These are phyloP conservation scores for Asterochloris erici DNA, from an alignment of 139 green algal genomes.

Conservation along the genomic window DNA sequence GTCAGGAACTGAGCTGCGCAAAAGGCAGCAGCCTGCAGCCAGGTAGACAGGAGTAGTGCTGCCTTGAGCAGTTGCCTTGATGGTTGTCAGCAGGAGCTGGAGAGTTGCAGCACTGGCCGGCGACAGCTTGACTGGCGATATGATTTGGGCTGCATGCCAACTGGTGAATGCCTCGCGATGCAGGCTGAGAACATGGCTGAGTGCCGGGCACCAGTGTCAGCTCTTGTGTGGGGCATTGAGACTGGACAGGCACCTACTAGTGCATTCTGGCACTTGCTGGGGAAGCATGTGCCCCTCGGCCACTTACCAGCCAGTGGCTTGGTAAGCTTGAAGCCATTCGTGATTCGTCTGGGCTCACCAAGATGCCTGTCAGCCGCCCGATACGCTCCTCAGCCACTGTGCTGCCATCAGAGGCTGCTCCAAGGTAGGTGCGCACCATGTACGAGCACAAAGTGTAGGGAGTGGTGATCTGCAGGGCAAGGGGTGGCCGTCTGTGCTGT, in stretches of 20 bases:
- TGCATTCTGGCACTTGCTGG: background rate
- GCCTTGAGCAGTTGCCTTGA: no score
- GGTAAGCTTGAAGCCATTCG: background rate
- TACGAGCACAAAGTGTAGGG: constrained; percentile 62
- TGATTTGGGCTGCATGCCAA: background rate
- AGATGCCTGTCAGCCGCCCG: constrained; percentile 39
- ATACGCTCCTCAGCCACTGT: constrained; percentile 36
- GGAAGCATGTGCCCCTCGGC: background rate
- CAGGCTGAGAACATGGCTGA: background rate
- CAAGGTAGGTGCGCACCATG: constrained; percentile 59
- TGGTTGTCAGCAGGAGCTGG: background rate
- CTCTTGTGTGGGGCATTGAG: no score
- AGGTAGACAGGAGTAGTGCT: background rate
- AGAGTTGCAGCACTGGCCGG: background rate
- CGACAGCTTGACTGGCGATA: background rate
- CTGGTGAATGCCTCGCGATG: background rate
- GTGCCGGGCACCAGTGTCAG: no score
- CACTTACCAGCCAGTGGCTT: background rate
- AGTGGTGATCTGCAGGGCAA: constrained; percentile 39
- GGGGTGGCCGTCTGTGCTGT: no score
- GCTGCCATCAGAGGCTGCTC: constrained; percentile 10
- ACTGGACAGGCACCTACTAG: background rate
- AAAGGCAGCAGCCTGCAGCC: constrained; percentile 42
- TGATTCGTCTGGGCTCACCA: constrained; percentile 21
- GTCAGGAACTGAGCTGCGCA: constrained; percentile 50